phyloP scores from a whole-genome alignment of 495 filamentous ascomycete species.

The Talaromyces wortmannii region DNA sequence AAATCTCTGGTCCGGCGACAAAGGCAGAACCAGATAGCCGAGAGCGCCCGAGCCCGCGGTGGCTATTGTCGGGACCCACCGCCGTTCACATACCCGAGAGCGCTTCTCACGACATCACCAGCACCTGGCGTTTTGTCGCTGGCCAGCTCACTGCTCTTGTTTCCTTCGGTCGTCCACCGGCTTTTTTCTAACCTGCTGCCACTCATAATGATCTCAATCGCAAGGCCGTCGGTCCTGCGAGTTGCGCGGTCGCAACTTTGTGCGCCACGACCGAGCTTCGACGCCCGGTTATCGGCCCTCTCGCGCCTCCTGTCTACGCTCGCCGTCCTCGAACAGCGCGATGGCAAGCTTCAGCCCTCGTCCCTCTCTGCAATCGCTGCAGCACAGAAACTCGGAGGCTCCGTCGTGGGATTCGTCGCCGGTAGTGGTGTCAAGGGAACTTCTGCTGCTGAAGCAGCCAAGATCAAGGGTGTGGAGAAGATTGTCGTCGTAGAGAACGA shows the following conservation, averaged over 20 bases:
- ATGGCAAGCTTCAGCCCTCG: constrained; percentile 75
- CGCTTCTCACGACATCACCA: not conserved
- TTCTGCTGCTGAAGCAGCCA: constrained; percentile 81
- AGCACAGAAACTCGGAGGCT: constrained; percentile 77
- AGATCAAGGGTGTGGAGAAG: constrained; percentile 85
- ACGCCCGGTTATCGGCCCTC: constrained; percentile 39
- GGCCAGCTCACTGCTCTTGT: constrained; percentile 16
- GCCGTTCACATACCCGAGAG: not conserved
- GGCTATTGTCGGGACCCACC: not conserved
- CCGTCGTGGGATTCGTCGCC: constrained; percentile 81
- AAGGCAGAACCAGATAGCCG: constrained; percentile 25
- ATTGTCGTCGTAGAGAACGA: constrained; percentile 80
- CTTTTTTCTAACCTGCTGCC: constrained; percentile 6
- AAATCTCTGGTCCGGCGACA: not conserved
- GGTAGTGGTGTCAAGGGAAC: constrained; percentile 66
- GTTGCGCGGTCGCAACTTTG: constrained; percentile 38
- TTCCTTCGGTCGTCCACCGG: constrained; percentile 14
- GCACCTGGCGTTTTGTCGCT: constrained; percentile 18
- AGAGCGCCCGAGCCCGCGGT: constrained; percentile 22
- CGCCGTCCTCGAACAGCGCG: constrained; percentile 86
- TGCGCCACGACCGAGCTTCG: constrained; percentile 20
- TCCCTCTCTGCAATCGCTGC: constrained; percentile 85
- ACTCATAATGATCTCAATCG: constrained; percentile 33
- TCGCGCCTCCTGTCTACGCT: constrained; percentile 78
- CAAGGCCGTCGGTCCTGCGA: constrained; percentile 39